Conservation (phyloP, 1,139 yeast genomes). For the Geotrichum fermentans region DNA sequence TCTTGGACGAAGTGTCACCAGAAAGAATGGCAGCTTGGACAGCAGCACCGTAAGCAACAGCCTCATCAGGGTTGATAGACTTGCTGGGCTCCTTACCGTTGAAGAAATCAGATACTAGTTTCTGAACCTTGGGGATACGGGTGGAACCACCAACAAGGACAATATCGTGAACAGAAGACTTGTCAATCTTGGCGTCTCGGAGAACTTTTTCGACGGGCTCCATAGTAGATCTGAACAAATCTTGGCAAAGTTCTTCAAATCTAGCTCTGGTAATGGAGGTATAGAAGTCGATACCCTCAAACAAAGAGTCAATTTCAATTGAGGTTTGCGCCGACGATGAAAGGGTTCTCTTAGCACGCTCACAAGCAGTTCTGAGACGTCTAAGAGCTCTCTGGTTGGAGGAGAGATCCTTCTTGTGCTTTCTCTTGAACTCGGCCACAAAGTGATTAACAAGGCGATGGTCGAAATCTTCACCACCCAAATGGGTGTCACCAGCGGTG, state of each 20-base stretch:
- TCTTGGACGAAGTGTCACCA: too few species aligned
- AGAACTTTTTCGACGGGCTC: too few species aligned
- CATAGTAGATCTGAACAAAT: constrained; percentile 93
- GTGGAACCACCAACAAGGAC: constrained; percentile 98
- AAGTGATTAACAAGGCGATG: too few species aligned
- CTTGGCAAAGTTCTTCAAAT: constrained; percentile 95
- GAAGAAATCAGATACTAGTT: constrained; percentile 94
- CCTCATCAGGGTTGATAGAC: too few species aligned
- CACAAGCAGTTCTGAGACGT: constrained; percentile 99
- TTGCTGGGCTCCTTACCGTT: constrained; percentile 72
- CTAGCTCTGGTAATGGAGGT: constrained; percentile 97
- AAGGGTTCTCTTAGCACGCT: constrained; percentile 98
- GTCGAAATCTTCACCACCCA: too few species aligned
- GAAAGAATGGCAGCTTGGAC: constrained; percentile 85
- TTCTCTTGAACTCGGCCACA: constrained; percentile 95
- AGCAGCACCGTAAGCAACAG: constrained; percentile 98
- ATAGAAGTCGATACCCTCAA: constrained; percentile 95
- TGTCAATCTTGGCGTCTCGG: constrained; percentile 90
- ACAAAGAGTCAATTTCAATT: constrained; percentile 93
- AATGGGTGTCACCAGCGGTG: too few species aligned
- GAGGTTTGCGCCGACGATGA: constrained; percentile 96
- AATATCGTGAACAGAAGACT: constrained; percentile 87
- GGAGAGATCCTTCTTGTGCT: constrained; percentile 90
- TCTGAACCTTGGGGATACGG: constrained; percentile 98
- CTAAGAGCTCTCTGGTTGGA: constrained; percentile 87